These are phyloP conservation scores for Carnegiea gigantea DNA, from an alignment of 179 eudicot species.

Conservation along the genomic window DNA sequence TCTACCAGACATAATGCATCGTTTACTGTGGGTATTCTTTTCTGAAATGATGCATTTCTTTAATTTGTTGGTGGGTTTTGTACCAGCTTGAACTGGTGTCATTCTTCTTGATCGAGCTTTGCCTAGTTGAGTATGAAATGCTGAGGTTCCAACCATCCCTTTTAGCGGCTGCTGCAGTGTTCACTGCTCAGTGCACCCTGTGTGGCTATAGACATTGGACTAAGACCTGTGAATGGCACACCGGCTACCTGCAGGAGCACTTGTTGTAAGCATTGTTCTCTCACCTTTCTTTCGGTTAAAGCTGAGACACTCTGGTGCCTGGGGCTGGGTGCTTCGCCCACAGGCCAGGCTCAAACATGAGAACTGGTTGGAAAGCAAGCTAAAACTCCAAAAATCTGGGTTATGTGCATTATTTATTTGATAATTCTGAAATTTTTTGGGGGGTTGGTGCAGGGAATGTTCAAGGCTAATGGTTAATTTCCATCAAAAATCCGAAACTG, in stretches of 20 bases:
- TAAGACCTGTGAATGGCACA: conserved; percentile 50
- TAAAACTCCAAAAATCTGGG: background rate
- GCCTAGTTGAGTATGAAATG: conserved; percentile 70
- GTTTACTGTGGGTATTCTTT: background rate
- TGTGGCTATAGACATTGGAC: conserved; percentile 49
- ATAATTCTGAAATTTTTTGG: background rate
- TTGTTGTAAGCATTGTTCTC: conserved; percentile 46
- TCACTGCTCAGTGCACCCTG: conserved; percentile 63
- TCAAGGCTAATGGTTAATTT: conserved; percentile 62
- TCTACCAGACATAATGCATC: background rate
- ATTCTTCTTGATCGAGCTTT: conserved; percentile 60
- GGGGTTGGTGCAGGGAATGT: conserved; percentile 45
- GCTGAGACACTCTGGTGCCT: too few species aligned
- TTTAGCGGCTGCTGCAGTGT: conserved; percentile 71
- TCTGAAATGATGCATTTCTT: background rate
- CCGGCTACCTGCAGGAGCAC: conserved; percentile 45
- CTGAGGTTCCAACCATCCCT: conserved; percentile 59
- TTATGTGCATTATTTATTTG: background rate
- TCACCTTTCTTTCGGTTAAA: background rate
- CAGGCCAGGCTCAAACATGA: too few species aligned
- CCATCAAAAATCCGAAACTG: conserved; percentile 58
- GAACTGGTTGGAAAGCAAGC: too few species aligned
- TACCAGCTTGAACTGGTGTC: conserved; percentile 59
- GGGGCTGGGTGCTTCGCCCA: background rate
- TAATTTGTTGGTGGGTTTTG: background rate